These are phyloP conservation scores for Penicillium odoratum DNA, from an alignment of 495 filamentous ascomycete genomes.

Conservation along the genomic window DNA sequence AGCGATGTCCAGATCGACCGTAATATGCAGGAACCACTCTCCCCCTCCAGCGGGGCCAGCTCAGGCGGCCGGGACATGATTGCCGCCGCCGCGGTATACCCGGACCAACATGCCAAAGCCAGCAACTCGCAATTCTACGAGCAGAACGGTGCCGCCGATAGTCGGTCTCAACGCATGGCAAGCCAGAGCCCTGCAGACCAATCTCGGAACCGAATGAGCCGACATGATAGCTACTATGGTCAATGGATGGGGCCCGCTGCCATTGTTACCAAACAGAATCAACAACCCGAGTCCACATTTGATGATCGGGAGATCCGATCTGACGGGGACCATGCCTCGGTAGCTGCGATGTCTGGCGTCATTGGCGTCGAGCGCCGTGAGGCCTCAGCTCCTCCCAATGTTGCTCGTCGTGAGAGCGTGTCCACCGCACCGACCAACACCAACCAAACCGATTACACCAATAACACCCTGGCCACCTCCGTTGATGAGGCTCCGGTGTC, in stretches of 20 bases:
- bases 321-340: slow-evolving; percentile 23
- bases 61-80: slow-evolving; percentile 63
- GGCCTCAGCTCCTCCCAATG: slow-evolving; percentile 25
- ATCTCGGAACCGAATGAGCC: slow-evolving; percentile 17
- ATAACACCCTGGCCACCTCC: slow-evolving; percentile 39
- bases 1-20: slow-evolving; percentile 80
- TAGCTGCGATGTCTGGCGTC: slow-evolving; percentile 25
- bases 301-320: slow-evolving; percentile 28
- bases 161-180: slow-evolving; percentile 13
- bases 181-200: slow-evolving; percentile 10
- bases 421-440: slow-evolving; percentile 43
- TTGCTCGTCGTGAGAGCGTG: slow-evolving; percentile 36
- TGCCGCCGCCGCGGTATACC: slow-evolving; percentile 53
- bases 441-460: slow-evolving; percentile 38
- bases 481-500: slow-evolving; percentile 25
- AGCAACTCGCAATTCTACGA: slow-evolving; percentile 17
- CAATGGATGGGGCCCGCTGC: slow-evolving; percentile 43
- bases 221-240: slow-evolving; percentile 46
- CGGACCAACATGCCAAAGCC: slow-evolving; percentile 46
- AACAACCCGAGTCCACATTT: slow-evolving; percentile 8
- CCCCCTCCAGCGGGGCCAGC: slow-evolving; percentile 72
- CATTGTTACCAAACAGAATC: slow-evolving; percentile 28
- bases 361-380: slow-evolving; percentile 30
- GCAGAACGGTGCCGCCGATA: slow-evolving; percentile 12
- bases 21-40: slow-evolving; percentile 72